Evolutionary conservation across 306 rosid species (phyloP).

Genomic region (Citrullus mucosospermus): DNA sequence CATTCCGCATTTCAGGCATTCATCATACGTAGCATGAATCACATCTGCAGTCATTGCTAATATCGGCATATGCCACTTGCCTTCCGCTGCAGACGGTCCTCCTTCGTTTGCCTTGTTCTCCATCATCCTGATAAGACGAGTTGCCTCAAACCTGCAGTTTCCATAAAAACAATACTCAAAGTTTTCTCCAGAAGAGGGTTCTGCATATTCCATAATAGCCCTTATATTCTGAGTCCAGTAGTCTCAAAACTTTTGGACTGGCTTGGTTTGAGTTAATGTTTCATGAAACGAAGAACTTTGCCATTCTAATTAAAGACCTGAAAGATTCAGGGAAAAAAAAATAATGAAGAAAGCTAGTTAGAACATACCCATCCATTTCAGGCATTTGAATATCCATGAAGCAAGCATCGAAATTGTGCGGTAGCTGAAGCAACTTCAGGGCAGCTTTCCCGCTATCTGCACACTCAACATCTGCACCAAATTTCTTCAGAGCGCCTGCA

Average conservation of each 20-base stretch:
- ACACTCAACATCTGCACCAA: slow-evolving; percentile 77
- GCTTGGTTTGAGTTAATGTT: not conserved
- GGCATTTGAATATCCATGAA: slow-evolving; percentile 99
- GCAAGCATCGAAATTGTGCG: slow-evolving; percentile 86
- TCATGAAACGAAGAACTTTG: not conserved
- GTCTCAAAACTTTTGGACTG: not conserved
- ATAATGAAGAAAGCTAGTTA: not conserved
- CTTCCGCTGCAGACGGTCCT: slow-evolving; percentile 25
- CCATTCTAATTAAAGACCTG: not conserved
- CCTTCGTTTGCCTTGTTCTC: slow-evolving; percentile 50
- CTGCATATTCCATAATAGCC: not conserved
- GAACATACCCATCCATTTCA: slow-evolving; percentile 93
- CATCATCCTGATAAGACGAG: slow-evolving; percentile 58
- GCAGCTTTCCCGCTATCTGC: slow-evolving; percentile 86
- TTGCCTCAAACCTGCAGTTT: slow-evolving; percentile 71
- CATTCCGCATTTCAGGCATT: slow-evolving; percentile 83
- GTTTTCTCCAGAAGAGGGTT: not conserved
- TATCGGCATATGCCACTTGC: slow-evolving; percentile 63
- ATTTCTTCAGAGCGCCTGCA: slow-evolving; percentile 81
- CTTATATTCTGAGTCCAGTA: not conserved
- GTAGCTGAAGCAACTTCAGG: slow-evolving; percentile 66
- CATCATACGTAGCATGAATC: slow-evolving; percentile 77
- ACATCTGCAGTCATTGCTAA: slow-evolving; percentile 99
- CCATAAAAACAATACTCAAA: not conserved
- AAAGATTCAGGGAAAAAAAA: not conserved